Evolutionary conservation across 2,329 filamentous ascomycete species (phyloP).

Genomic region (Escovopsis weberi): DNA sequence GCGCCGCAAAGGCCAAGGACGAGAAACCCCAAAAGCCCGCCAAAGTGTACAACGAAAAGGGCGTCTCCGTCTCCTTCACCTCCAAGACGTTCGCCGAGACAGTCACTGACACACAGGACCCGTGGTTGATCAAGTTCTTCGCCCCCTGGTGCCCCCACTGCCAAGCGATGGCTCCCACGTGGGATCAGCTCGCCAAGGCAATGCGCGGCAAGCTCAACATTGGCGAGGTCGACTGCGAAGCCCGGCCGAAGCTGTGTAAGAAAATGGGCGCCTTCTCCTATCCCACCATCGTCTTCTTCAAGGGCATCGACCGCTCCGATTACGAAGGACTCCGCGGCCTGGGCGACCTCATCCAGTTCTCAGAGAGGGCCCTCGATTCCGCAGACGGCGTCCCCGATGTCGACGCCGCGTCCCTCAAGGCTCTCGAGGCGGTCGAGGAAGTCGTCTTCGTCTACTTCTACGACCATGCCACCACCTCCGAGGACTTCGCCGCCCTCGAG

Average conservation of each 20-base stretch:
- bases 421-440: slow-evolving; percentile 81
- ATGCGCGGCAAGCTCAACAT: slow-evolving; percentile 85
- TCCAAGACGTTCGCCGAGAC: slow-evolving; percentile 74
- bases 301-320: slow-evolving; percentile 78
- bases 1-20: slow-evolving; percentile 16
- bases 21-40: slow-evolving; percentile 32
- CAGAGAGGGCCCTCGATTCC: slow-evolving; percentile 71
- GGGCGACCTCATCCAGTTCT: slow-evolving; percentile 77
- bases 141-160: slow-evolving; percentile 96
- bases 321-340: slow-evolving; percentile 85
- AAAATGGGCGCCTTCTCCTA: slow-evolving; percentile 68
- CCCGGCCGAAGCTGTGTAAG: slow-evolving; percentile 77
- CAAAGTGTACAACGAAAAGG: slow-evolving; percentile 56
- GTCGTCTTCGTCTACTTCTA: slow-evolving; percentile 98
- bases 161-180: slow-evolving; percentile 79
- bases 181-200: slow-evolving; percentile 78
- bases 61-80: slow-evolving; percentile 59
- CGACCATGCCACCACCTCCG: slow-evolving; percentile 81
- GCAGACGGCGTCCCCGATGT: slow-evolving; percentile 69
- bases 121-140: slow-evolving; percentile 99
- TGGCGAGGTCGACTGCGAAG: slow-evolving; percentile 91
- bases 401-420: slow-evolving; percentile 58
- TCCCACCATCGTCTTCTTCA: slow-evolving; percentile 87
- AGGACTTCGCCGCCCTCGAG: slow-evolving; percentile 83
- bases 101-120: slow-evolving; percentile 75